Conservation (phyloP, 148 eudicot species). For the Fagopyrum tataricum region DNA sequence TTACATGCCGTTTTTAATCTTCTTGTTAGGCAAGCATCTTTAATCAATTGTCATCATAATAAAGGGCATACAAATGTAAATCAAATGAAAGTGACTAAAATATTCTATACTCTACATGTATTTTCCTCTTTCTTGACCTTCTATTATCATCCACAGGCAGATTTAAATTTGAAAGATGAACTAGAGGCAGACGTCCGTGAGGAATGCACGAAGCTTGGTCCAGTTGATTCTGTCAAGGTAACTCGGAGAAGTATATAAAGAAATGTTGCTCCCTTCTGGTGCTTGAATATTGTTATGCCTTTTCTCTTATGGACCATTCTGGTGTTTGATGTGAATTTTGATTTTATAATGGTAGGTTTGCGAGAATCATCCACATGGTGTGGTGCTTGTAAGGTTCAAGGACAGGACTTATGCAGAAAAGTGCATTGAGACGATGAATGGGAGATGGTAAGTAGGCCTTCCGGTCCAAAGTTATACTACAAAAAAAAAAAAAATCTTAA, state of each 20-base stretch:
- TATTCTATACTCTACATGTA: not conserved
- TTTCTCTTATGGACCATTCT: not conserved
- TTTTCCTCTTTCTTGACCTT: conserved; percentile 16
- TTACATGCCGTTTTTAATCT: not conserved
- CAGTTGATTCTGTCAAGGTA: conserved; percentile 86
- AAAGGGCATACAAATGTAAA: not conserved
- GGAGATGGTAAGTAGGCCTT: conserved; percentile 59
- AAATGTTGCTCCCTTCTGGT: not conserved
- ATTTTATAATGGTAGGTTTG: conserved; percentile 46
- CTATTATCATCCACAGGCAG: conserved; percentile 41
- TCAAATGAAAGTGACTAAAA: not conserved
- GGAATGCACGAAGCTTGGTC: conserved; percentile 83
- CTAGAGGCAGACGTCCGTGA: conserved; percentile 74
- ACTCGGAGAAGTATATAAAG: conserved; percentile 7
- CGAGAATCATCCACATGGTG: conserved; percentile 95
- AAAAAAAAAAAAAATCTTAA: not conserved
- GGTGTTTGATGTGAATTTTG: not conserved
- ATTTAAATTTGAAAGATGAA: conserved; percentile 56
- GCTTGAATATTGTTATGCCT: not conserved
- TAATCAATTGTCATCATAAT: not conserved
- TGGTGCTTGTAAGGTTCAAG: conserved; percentile 80
- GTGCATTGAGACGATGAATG: conserved; percentile 87
- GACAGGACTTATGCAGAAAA: conserved; percentile 73
- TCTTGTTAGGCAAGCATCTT: not conserved
- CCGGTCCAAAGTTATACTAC: not conserved